phyloP scores from a whole-genome alignment of 352 stramenopile genomes.

The Halophytophthora batemanensis region DNA sequence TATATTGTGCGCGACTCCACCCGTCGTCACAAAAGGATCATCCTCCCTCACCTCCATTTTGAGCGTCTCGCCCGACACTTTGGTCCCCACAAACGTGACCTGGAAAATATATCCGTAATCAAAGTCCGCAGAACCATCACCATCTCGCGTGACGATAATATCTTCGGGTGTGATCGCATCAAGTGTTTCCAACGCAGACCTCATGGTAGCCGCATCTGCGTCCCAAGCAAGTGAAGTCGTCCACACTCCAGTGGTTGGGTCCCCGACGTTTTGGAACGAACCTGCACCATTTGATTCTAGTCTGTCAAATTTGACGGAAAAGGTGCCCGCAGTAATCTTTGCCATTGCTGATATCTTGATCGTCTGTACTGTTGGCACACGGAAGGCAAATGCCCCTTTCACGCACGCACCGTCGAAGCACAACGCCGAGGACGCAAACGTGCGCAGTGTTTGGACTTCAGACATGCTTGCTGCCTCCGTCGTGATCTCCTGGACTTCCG shows the following conservation, averaged over 20 bases:
- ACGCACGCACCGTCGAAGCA: slow-evolving; percentile 57
- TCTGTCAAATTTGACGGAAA: slow-evolving; percentile 42
- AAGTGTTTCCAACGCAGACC: slow-evolving; percentile 29
- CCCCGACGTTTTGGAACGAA: slow-evolving; percentile 25
- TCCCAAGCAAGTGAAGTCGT: slow-evolving; percentile 38
- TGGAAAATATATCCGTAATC: slow-evolving; percentile 67
- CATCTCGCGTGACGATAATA: slow-evolving; percentile 72
- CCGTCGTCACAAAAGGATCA: slow-evolving; percentile 38
- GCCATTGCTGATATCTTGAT: slow-evolving; percentile 54
- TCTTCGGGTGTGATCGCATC: slow-evolving; percentile 36
- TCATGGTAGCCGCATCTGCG: slow-evolving; percentile 29
- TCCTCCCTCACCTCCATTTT: slow-evolving; percentile 1
- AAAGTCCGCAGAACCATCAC: slow-evolving; percentile 52
- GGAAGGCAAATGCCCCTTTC: slow-evolving; percentile 53
- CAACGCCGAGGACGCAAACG: slow-evolving; percentile 34
- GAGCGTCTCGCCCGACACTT: slow-evolving; percentile 59
- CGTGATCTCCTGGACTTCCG: slow-evolving; percentile 62
- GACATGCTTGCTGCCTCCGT: slow-evolving; percentile 59
- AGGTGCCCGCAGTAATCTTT: slow-evolving; percentile 49
- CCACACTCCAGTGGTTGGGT: slow-evolving; percentile 5
- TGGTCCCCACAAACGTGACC: slow-evolving; percentile 76
- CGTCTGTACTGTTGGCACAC: slow-evolving; percentile 70
- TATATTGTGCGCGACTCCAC: slow-evolving; percentile 28
- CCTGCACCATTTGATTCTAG: slow-evolving; percentile 24
- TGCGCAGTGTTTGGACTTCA: slow-evolving; percentile 72